Percentiles rank a stretch among this genome's conserved stretches.
Evolutionary conservation across 768 basidiomycete genomes (phyloP).

Genomic region (Mrakia gelida): DNA sequence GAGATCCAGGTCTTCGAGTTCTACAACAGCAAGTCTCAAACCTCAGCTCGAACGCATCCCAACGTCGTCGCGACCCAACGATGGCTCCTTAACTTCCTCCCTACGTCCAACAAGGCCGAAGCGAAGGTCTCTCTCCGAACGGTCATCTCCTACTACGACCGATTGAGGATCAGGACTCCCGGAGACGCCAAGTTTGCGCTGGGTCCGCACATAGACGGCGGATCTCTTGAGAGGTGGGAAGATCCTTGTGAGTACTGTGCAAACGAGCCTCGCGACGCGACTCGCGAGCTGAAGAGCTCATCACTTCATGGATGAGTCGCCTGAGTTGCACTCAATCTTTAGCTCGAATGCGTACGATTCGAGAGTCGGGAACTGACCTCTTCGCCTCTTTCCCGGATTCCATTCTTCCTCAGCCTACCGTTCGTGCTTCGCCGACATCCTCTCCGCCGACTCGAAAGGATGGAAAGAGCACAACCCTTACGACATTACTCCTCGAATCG

Average conservation of each 20-base stretch:
- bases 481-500: conserved; percentile 57
- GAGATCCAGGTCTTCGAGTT: conserved; percentile 70
- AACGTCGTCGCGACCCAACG: conserved; percentile 57
- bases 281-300: too few species aligned
- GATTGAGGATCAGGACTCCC: conserved; percentile 46
- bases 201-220: conserved; percentile 65
- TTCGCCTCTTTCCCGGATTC: too few species aligned
- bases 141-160: conserved; percentile 72
- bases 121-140: conserved; percentile 51
- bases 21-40: conserved; percentile 64
- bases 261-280: too few species aligned
- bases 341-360: too few species aligned
- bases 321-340: too few species aligned
- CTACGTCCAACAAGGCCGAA: conserved; percentile 50
- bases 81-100: conserved; percentile 58
- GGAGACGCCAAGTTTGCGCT: conserved; percentile 53
- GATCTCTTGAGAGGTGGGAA: conserved; percentile 59
- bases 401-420: not conserved
- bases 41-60: conserved; percentile 64
- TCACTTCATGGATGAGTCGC: too few species aligned
- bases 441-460: conserved; percentile 56
- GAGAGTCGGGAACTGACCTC: too few species aligned
- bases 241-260: conserved; percentile 33
- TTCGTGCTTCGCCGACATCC: conserved; percentile 59
- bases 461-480: conserved; percentile 60